phyloP scores from a whole-genome alignment of 352 stramenopile genomes.

The Phytophthora sp. region DNA sequence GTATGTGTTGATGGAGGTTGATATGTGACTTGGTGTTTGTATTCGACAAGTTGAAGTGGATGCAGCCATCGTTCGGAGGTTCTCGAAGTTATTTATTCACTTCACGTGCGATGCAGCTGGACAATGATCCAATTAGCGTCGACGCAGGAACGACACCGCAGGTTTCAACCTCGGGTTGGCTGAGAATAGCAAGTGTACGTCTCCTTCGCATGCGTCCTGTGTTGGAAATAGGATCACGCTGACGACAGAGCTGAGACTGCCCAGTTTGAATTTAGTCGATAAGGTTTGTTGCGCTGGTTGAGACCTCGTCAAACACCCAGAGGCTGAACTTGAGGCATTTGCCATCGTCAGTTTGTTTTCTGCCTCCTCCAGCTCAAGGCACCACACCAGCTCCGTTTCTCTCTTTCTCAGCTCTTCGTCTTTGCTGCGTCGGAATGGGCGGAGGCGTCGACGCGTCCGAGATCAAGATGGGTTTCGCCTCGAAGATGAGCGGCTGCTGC shows the following conservation, averaged over 20 bases:
- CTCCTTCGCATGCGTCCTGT: background rate
- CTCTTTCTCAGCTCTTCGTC: background rate
- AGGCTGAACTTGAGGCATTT: too few species aligned
- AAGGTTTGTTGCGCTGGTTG: background rate
- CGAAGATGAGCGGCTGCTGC: background rate
- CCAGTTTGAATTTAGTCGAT: too few species aligned
- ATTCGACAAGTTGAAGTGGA: constrained; percentile 17
- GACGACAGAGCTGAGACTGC: constrained; percentile 4
- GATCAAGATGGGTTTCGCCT: constrained; percentile 39
- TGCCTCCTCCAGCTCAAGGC: constrained; percentile 22
- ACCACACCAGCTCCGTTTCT: constrained; percentile 2
- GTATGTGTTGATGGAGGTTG: background rate
- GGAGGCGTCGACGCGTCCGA: constrained; percentile 53
- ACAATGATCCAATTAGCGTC: constrained; percentile 5
- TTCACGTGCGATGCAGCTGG: background rate
- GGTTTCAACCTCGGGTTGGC: too few species aligned
- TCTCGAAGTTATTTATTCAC: background rate
- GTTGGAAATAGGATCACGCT: background rate
- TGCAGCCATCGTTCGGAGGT: background rate
- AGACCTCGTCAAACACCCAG: too few species aligned
- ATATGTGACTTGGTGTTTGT: constrained; percentile 7
- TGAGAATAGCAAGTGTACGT: constrained; percentile 1
- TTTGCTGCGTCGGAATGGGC: constrained; percentile 20
- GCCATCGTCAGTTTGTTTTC: constrained; percentile 29
- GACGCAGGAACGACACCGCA: background rate